These are phyloP conservation scores for Metschnikowia kofuensis DNA, from an alignment of 805 yeast genomes.

Conservation along the genomic window DNA sequence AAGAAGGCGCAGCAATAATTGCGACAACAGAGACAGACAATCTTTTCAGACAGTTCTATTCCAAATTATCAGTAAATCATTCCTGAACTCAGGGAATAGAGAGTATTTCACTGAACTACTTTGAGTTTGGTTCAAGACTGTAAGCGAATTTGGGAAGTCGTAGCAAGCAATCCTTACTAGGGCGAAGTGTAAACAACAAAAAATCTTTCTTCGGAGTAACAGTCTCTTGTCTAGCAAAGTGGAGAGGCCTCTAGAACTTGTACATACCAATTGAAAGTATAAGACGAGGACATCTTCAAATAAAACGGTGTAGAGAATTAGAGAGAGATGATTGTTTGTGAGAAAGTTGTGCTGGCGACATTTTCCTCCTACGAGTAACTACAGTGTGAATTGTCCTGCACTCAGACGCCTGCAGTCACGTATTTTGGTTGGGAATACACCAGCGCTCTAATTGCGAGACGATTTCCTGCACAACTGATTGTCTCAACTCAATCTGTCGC, in stretches of 20 bases:
- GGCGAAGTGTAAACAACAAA: background rate
- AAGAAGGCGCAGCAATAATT: too few relatives aligned
- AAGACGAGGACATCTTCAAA: slow-evolving; percentile 29
- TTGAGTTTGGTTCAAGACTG: too few relatives aligned
- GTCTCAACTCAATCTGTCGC: slow-evolving; percentile 1
- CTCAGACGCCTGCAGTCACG: slow-evolving; percentile 7
- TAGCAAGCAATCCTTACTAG: slow-evolving; percentile 1
- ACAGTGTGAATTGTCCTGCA: slow-evolving; percentile 7
- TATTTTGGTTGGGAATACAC: background rate
- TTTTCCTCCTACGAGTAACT: slow-evolving; percentile 1
- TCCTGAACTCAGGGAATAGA: too few relatives aligned
- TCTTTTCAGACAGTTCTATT: too few relatives aligned
- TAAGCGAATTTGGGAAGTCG: too few relatives aligned
- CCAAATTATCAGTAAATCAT: too few relatives aligned
- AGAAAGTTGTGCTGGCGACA: slow-evolving; percentile 6
- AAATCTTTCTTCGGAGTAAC: background rate
- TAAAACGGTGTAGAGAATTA: background rate
- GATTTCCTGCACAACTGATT: background rate
- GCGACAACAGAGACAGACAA: too few relatives aligned
- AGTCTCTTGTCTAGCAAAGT: too few relatives aligned
- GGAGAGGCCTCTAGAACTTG: background rate
- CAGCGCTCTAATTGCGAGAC: background rate
- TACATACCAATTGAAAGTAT: slow-evolving; percentile 42
- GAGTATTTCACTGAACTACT: too few relatives aligned
- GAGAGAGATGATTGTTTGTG: background rate